Conservation (phyloP, 2,329 filamentous ascomycete genomes). For the Colletotrichum plurivorum region DNA sequence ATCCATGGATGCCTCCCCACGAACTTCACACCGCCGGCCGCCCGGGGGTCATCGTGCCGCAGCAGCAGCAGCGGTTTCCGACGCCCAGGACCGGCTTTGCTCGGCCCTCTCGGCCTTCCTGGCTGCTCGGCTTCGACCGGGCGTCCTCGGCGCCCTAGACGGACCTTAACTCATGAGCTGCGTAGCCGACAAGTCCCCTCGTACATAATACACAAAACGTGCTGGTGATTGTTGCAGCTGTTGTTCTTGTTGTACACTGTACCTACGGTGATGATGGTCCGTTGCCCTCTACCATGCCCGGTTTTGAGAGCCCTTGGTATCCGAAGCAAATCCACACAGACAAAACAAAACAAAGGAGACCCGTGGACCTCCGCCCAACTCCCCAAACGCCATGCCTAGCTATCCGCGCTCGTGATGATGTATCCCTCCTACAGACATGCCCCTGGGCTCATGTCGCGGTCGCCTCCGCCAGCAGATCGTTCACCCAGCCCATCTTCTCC, state of each 20-base stretch:
- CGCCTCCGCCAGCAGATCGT: conserved; percentile 55
- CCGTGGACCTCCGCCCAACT: not conserved
- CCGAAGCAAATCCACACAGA: not conserved
- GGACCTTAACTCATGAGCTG: too few species aligned
- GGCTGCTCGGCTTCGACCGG: not conserved
- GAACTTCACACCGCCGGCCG: too few species aligned
- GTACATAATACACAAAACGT: not conserved
- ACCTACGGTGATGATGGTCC: not conserved
- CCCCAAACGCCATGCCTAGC: conserved; percentile 25
- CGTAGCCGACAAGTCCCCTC: too few species aligned
- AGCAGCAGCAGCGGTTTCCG: not conserved
- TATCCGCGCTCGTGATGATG: not conserved
- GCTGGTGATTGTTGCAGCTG: not conserved
- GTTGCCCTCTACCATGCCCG: not conserved
- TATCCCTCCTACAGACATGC: not conserved
- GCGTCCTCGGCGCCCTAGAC: too few species aligned
- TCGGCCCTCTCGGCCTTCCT: not conserved
- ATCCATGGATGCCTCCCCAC: too few species aligned
- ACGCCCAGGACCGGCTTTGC: conserved; percentile 3
- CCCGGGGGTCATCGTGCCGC: too few species aligned
- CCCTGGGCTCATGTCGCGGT: conserved; percentile 17
- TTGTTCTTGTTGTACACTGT: conserved; percentile 6
- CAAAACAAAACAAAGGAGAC: not conserved
- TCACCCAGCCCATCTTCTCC: conserved; percentile 69
- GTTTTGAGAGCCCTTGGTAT: conserved; percentile 20